Base-by-base conservation (phyloP, 2,329 filamentous ascomycete species). In the Chrysosporium keratinophilum region DNA sequence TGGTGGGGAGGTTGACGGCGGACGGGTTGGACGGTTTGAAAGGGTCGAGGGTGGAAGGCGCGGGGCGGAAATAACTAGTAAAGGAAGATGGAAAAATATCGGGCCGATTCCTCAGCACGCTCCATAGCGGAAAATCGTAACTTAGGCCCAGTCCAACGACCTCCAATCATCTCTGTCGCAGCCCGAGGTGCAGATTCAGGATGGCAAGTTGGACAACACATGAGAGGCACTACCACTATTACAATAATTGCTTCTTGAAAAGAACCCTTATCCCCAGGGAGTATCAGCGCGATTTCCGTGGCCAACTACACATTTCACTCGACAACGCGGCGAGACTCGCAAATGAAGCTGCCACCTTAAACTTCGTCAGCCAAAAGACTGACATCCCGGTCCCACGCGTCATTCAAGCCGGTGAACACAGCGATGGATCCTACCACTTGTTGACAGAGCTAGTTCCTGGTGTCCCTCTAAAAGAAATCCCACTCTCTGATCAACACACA, bases 271-370 rank as follows among this genome's bases (percentile, higher is more conserved):
- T 12, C 3, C 48, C 48, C n/a, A 20, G 23, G 3, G 48, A 50
- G 31, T 50, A 41, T 20, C 7, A 33, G 23, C 15, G 7, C n/a
- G 37, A 33, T 41, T 42, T 19, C 9, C 12, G 23, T 31, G 48
- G 48, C 35, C 35, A 41, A 42, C n/a, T 54, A 19, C 35, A 50
- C 34, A 44, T 52, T 15, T 33, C 54, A 17, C 43, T 19, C 12
- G 34, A 46, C 7, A 44, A 28, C 19, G 42, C 31, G 34, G 55
- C 46, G 35, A 31, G 55, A 40, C 43, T 57, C 15, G 46, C 28
- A 37, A 57, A 57, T 41, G 55, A 57, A 45, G 55, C 55, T 17
- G 55, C 52, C 31, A 39, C 47, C 14, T 31, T 57, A 14, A 19
- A 33, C 14, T 55, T 57, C 41, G 31, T 57, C 37, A 17, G 35